A percentile compares a stretch with the other conserved stretches of the same genome.
Conservation (phyloP, 2,329 filamentous ascomycete species). For the Penicillium glabrum region DNA sequence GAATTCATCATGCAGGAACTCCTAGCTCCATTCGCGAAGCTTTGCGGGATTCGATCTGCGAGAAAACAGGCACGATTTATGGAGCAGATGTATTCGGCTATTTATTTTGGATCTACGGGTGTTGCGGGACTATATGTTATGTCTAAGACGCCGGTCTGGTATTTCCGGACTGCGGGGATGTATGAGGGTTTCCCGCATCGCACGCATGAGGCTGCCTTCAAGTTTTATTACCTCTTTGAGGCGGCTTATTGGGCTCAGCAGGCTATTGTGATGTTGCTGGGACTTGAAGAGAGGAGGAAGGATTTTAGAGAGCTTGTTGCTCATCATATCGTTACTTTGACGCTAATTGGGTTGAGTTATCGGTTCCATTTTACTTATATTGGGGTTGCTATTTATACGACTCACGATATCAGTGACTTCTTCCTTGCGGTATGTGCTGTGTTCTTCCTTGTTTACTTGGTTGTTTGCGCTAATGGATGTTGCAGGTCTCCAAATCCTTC, state of each 20-base stretch:
- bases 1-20: slow-evolving; percentile 92
- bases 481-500: slow-evolving; percentile 77
- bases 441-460: neutral
- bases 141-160: slow-evolving; percentile 86
- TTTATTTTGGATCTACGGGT: slow-evolving; percentile 80
- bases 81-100: slow-evolving; percentile 87
- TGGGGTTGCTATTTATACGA: slow-evolving; percentile 84
- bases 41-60: slow-evolving; percentile 64
- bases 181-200: slow-evolving; percentile 82
- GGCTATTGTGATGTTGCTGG: slow-evolving; percentile 77
- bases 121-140: slow-evolving; percentile 85
- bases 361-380: slow-evolving; percentile 95
- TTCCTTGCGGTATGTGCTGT: slow-evolving; percentile 70
- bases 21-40: slow-evolving; percentile 69
- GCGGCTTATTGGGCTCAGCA: slow-evolving; percentile 93
- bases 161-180: slow-evolving; percentile 85
- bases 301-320: slow-evolving; percentile 88
- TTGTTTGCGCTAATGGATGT: neutral
- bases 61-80: slow-evolving; percentile 85
- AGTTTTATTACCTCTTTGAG: slow-evolving; percentile 91
- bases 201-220: slow-evolving; percentile 74
- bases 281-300: slow-evolving; percentile 85
- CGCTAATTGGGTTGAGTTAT: slow-evolving; percentile 80
- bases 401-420: slow-evolving; percentile 89
- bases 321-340: slow-evolving; percentile 82